Evolutionary conservation across 257 asterid genomes (phyloP).

Genomic region (Lithospermum erythrorhizon): DNA sequence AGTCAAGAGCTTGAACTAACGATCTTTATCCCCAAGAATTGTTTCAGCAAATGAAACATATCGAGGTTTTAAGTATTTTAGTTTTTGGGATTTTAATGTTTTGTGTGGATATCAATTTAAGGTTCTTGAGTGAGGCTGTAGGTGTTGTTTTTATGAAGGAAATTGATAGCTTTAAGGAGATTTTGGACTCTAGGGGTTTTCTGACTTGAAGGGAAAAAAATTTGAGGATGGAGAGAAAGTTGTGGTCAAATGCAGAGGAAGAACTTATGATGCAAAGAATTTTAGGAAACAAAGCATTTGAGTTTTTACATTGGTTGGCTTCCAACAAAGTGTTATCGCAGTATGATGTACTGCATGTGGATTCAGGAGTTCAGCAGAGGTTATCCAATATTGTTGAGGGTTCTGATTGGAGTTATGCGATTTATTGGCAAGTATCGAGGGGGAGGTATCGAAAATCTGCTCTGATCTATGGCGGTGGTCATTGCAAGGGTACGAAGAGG

Average conservation of each 20-base stretch:
- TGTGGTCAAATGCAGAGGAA: slow-evolving; percentile 52
- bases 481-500: slow-evolving; percentile 40
- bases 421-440: slow-evolving; percentile 90
- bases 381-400: slow-evolving; percentile 64
- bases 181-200: too few relatives aligned
- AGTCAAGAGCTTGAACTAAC: too few relatives aligned
- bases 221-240: slow-evolving; percentile 49
- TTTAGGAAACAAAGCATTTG: slow-evolving; percentile 66
- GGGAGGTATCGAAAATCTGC: slow-evolving; percentile 90
- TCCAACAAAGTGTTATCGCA: slow-evolving; percentile 59
- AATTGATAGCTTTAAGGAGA: too few relatives aligned
- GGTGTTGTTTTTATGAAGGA: too few relatives aligned
- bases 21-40: too few relatives aligned
- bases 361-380: slow-evolving; percentile 59
- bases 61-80: too few relatives aligned
- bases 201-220: too few relatives aligned
- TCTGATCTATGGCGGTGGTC: slow-evolving; percentile 92
- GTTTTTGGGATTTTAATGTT: too few relatives aligned
- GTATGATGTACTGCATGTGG: slow-evolving; percentile 48
- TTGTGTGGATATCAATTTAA: too few relatives aligned
- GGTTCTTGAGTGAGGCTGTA: too few relatives aligned
- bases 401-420: slow-evolving; percentile 77
- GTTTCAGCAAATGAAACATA: too few relatives aligned
- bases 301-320: slow-evolving; percentile 67
- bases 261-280: slow-evolving; percentile 49